A percentile compares a stretch with the other conserved stretches of the same genome.
Conservation (phyloP, 148 eudicot species). For the Heliamphora exappendiculata region DNA sequence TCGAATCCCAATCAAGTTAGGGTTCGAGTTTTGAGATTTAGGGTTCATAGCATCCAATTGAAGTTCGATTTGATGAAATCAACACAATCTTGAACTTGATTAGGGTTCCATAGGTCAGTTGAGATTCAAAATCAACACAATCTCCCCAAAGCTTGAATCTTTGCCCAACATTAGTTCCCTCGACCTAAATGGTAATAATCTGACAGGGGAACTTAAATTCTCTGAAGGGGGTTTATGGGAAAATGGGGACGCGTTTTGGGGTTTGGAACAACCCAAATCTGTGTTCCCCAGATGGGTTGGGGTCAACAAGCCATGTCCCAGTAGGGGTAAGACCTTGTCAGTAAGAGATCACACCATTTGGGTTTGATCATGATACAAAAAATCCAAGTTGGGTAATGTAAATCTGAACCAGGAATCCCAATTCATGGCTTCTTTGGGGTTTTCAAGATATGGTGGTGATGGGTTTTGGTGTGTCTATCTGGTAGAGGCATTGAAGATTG, state of each 20-base stretch:
- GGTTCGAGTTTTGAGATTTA: too few relatives aligned
- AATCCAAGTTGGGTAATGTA: slow-evolving; percentile 20
- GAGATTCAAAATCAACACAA: too few relatives aligned
- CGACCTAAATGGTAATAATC: slow-evolving; percentile 68
- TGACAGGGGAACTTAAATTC: slow-evolving; percentile 61
- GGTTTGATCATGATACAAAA: slow-evolving; percentile 13
- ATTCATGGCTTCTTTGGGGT: slow-evolving; percentile 38
- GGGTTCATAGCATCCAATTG: too few relatives aligned
- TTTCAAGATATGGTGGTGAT: slow-evolving; percentile 23
- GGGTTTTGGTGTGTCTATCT: slow-evolving; percentile 35
- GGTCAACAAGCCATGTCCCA: slow-evolving; percentile 29
- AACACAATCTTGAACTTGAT: too few relatives aligned
- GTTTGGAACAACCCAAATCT: slow-evolving; percentile 72
- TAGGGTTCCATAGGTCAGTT: too few relatives aligned
- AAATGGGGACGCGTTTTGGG: slow-evolving; percentile 76
- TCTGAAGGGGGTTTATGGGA: slow-evolving; percentile 47
- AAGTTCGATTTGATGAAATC: too few relatives aligned
- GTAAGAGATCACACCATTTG: slow-evolving; percentile 18
- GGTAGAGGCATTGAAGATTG: slow-evolving; percentile 30
- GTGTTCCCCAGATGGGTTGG: slow-evolving; percentile 40
- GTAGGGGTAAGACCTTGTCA: slow-evolving; percentile 60
- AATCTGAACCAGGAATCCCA: slow-evolving; percentile 19
- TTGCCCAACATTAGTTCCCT: slow-evolving; percentile 55
- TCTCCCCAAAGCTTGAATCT: slow-evolving; percentile 40
- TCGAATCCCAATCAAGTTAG: too few relatives aligned